Conservation (phyloP, 2,329 filamentous ascomycete species). For the Coniella vitis region DNA sequence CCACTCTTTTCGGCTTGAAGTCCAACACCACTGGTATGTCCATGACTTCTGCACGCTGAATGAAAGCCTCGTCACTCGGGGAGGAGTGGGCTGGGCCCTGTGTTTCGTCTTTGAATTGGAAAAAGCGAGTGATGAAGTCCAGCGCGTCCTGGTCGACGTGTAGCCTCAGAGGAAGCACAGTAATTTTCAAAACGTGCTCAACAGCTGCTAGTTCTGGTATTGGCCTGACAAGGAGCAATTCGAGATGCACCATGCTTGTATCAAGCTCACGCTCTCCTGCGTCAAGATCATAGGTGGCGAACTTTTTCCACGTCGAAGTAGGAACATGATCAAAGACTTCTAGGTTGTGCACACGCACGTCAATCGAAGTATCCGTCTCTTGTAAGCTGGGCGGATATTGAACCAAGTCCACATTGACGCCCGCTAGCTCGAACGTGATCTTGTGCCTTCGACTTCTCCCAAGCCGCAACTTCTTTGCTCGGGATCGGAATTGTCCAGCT, state of each 20-base stretch:
- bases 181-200: constrained; percentile 77
- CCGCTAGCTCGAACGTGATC: constrained; percentile 87
- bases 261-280: constrained; percentile 79
- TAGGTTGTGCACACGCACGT: constrained; percentile 73
- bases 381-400: constrained; percentile 66
- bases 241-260: constrained; percentile 83
- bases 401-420: constrained; percentile 75
- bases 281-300: constrained; percentile 87
- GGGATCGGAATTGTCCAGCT: constrained; percentile 32
- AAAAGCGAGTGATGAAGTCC: constrained; percentile 95
- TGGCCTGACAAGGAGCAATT: constrained; percentile 82
- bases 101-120: constrained; percentile 87
- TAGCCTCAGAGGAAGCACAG: constrained; percentile 74
- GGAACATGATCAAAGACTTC: constrained; percentile 93
- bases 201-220: constrained; percentile 77
- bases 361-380: constrained; percentile 82
- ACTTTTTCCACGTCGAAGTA: constrained; percentile 97
- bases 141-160: constrained; percentile 97
- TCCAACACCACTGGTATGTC: constrained; percentile 77
- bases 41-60: constrained; percentile 84
- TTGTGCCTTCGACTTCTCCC: constrained; percentile 86
- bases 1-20: constrained; percentile 97
- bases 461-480: constrained; percentile 59
- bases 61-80: constrained; percentile 70
- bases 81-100: constrained; percentile 45